A percentile compares a stretch with the other conserved stretches of the same genome.
Conservation (phyloP, 345 rosid species). For the Atalantia buxifolia region DNA sequence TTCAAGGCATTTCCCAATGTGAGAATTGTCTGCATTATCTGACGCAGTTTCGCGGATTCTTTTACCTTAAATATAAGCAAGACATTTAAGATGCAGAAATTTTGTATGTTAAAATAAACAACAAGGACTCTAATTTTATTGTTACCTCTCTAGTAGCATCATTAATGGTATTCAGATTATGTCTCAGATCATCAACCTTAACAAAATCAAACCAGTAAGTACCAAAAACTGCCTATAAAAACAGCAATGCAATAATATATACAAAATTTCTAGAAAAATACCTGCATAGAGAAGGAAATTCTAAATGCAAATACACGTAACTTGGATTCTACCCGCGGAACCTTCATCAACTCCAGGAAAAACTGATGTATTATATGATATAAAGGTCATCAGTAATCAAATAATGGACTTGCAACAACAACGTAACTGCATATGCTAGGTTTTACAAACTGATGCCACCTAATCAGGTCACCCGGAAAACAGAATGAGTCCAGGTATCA, state of each 20-base stretch:
- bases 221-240: constrained; percentile 6
- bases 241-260: constrained; percentile 3
- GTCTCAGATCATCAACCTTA: constrained; percentile 80
- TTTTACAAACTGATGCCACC: neutral
- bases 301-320: constrained; percentile 92
- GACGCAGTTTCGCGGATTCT: constrained; percentile 87
- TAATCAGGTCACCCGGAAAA: neutral
- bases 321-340: constrained; percentile 95
- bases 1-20: constrained; percentile 96
- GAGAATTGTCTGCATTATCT: constrained; percentile 96
- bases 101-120: constrained; percentile 5
- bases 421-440: neutral
- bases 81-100: constrained; percentile 22
- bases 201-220: constrained; percentile 10
- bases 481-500: constrained; percentile 1
- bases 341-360: constrained; percentile 92
- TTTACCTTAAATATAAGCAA: constrained; percentile 59
- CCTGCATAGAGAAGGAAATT: constrained; percentile 91
- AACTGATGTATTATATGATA: constrained; percentile 50
- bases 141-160: constrained; percentile 76
- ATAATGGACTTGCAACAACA: constrained; percentile 11
- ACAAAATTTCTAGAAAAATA: constrained; percentile 20
- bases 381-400: constrained; percentile 24
- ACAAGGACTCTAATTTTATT: constrained; percentile 1
- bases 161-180: constrained; percentile 65